Base-by-base conservation (phyloP, 768 basidiomycete genomes). In the Dioszegia aurantiaca region DNA sequence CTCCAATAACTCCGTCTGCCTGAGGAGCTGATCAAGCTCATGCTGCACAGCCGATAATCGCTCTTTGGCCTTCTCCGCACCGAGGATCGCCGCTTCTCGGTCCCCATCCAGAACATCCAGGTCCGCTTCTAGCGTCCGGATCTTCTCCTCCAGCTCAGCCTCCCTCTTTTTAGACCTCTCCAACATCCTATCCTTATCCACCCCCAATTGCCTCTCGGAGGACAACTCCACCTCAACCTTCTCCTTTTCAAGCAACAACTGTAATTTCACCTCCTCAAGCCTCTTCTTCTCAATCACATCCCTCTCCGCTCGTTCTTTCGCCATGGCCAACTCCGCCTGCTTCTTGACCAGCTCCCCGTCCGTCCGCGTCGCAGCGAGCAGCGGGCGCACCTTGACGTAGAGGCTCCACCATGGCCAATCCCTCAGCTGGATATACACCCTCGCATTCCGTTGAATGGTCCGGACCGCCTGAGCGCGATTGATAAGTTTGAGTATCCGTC, bases 331-430 rank as follows among this genome's bases (percentile, higher is more conserved):
- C 69, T 99, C 95, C 1, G 85, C 72, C 75, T 94, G 94, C 76
- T 84, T 83, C 16, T 88, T 83, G 23, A 67, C 62, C 4, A 98
- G 82, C 72, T 94, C 94, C 39, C 93, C 91, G 69, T 98, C 94
- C 62, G 85, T 88, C 17, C 91, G 81, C 1, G 94, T 94, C 0
- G 93, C 93, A 21, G 90, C 90, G 28, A 99, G 82, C 14, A 98
- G 76, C 0, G 95, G 95, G 31, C 93, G 88, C 19, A 99, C 90
- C 81, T 94, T 94, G 2, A 91, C 91, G 73, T 93, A 99, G 9
- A 98, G 81, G 62, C 92, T 88, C 95, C 95, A 99, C 95, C 95
- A 98, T 1, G 94, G 92, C 95, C 95, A 98, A 52, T 94, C 90
- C 44, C 85, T 82, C 27, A 99, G 81, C 55, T 90, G 87, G 6